Conservation (phyloP, 495 filamentous ascomycete species). For the Neurospora sp. region DNA sequence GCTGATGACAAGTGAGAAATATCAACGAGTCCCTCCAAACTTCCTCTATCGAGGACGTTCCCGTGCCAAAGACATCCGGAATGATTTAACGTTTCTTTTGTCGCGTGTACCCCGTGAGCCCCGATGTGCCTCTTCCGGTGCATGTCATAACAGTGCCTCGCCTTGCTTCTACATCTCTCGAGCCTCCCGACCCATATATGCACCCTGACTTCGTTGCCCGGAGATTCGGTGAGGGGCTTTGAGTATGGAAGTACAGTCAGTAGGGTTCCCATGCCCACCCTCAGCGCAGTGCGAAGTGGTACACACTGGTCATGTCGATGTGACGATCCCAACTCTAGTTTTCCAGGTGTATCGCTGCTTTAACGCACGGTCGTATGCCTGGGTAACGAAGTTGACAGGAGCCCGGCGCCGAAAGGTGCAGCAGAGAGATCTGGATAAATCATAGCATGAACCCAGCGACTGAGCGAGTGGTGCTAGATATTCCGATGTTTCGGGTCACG, state of each 20-base stretch:
- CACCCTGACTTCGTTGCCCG: too few species aligned
- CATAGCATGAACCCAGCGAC: not conserved
- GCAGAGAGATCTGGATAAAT: not conserved
- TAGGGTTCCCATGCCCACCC: not conserved
- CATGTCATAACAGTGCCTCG: not conserved
- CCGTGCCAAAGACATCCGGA: not conserved
- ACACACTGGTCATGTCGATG: not conserved
- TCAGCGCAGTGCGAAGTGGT: not conserved
- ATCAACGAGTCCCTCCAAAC: not conserved
- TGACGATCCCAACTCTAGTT: not conserved
- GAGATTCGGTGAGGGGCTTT: not conserved
- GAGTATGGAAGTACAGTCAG: not conserved
- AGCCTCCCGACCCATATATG: not conserved
- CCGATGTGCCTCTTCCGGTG: not conserved
- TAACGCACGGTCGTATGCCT: not conserved
- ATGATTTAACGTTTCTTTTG: not conserved
- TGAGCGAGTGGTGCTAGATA: not conserved
- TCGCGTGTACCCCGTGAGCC: not conserved
- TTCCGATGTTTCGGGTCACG: not conserved
- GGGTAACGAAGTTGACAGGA: not conserved
- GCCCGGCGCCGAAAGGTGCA: not conserved
- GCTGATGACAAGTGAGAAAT: not conserved
- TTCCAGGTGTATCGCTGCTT: not conserved
- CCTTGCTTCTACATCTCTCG: not conserved
- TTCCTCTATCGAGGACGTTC: not conserved